Percentiles rank a stretch among this genome's conserved stretches.
Conservation (phyloP, 768 basidiomycete species). For the Suillus clintonianus region DNA sequence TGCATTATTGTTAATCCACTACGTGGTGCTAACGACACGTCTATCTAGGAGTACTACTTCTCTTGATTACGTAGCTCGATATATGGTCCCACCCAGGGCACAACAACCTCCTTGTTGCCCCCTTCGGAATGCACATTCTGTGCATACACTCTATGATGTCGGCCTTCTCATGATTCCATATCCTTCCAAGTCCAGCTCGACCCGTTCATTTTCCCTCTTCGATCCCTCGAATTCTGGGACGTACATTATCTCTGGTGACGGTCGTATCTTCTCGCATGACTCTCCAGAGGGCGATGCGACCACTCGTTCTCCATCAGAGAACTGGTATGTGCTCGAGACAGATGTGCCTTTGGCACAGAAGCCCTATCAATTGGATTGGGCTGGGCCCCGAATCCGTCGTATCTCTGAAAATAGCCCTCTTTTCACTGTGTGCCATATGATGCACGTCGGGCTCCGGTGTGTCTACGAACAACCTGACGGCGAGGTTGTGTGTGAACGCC, state of each 20-base stretch:
- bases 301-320: slow-evolving; percentile 9
- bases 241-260: slow-evolving; percentile 51
- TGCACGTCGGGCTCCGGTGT: slow-evolving; percentile 54
- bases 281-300: slow-evolving; percentile 19
- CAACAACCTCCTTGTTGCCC: slow-evolving; percentile 67
- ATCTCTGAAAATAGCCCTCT: slow-evolving; percentile 56
- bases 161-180: slow-evolving; percentile 36
- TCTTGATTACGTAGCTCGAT: slow-evolving; percentile 42
- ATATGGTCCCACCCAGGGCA: slow-evolving; percentile 55
- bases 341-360: slow-evolving; percentile 19
- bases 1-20: neutral
- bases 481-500: slow-evolving; percentile 20
- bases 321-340: slow-evolving; percentile 29
- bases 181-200: slow-evolving; percentile 23
- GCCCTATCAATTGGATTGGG: slow-evolving; percentile 27
- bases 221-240: slow-evolving; percentile 45
- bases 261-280: slow-evolving; percentile 50
- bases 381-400: slow-evolving; percentile 33
- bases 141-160: slow-evolving; percentile 47
- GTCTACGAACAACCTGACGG: slow-evolving; percentile 51
- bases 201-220: slow-evolving; percentile 49
- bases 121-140: slow-evolving; percentile 55
- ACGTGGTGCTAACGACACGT: slow-evolving; percentile 9
- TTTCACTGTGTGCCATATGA: slow-evolving; percentile 54
- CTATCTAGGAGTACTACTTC: slow-evolving; percentile 43